Evolutionary conservation across 1,139 yeast species (phyloP).

Genomic region (Meyerozyma carpophila): DNA sequence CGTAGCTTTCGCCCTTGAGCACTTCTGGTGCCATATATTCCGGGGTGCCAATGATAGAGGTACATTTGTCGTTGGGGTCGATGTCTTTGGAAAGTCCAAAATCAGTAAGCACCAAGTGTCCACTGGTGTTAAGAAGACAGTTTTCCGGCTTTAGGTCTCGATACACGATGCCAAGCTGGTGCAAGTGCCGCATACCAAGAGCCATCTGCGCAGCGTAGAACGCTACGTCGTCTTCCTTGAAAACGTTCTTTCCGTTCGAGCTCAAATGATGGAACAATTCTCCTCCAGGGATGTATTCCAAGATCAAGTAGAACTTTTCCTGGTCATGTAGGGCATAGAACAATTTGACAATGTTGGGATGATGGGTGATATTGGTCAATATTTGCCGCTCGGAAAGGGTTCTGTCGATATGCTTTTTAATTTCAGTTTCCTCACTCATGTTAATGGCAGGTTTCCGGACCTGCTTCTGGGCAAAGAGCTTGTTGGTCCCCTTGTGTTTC

Average conservation of each 20-base stretch:
- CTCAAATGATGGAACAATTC: conserved; percentile 32
- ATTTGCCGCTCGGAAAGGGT: conserved; percentile 41
- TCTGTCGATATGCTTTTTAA: conserved; percentile 7
- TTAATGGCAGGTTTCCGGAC: conserved; percentile 31
- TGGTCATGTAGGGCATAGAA: conserved; percentile 31
- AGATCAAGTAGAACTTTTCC: conserved; percentile 26
- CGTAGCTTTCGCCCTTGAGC: conserved; percentile 27
- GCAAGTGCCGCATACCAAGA: conserved; percentile 25
- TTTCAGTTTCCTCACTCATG: conserved; percentile 6
- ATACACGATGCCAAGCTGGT: conserved; percentile 13
- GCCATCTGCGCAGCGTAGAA: conserved; percentile 34
- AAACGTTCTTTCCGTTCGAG: conserved; percentile 7
- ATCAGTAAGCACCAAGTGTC: conserved; percentile 13
- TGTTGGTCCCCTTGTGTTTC: conserved; percentile 26
- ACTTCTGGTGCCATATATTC: conserved; percentile 37
- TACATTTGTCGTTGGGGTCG: conserved; percentile 8
- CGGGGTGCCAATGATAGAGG: conserved; percentile 13
- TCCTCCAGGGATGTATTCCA: conserved; percentile 33
- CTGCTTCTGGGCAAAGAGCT: conserved; percentile 38
- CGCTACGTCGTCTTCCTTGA: conserved; percentile 28
- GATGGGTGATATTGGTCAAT: conserved; percentile 32
- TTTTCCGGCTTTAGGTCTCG: conserved; percentile 14
- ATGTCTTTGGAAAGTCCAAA: conserved; percentile 13
- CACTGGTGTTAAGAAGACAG: conserved; percentile 9
- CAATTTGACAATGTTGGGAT: conserved; percentile 28